phyloP scores from a whole-genome alignment of 306 rosid genomes.

The Fagus sylvatica region DNA sequence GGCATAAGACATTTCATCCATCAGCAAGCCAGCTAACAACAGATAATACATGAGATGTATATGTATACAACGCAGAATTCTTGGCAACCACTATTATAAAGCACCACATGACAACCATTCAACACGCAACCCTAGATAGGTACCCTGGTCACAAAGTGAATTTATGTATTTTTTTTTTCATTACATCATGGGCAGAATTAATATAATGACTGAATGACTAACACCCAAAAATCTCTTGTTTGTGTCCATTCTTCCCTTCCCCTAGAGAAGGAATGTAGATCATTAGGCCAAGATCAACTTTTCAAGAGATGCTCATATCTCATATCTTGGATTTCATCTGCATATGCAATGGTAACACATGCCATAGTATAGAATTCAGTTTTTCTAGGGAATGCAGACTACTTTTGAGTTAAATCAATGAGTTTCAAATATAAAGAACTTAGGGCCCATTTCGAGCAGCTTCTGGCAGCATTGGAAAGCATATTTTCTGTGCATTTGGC shows the following conservation, averaged over 20 bases:
- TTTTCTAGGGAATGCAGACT: background rate
- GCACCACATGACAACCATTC: background rate
- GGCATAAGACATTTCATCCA: slow-evolving; percentile 10
- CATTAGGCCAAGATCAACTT: background rate
- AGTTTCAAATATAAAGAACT: background rate
- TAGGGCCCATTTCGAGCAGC: background rate
- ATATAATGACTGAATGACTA: background rate
- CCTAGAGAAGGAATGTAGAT: background rate
- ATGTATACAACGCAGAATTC: slow-evolving; percentile 18
- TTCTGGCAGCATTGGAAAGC: background rate
- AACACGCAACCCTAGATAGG: background rate
- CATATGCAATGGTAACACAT: background rate
- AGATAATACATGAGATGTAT: background rate
- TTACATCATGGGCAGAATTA: background rate
- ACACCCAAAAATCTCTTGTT: background rate
- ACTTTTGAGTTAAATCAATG: background rate
- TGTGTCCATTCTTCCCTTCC: background rate
- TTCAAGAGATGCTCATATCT: background rate
- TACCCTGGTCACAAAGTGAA: background rate
- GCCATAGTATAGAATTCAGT: background rate
- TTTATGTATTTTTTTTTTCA: background rate
- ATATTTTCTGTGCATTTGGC: background rate
- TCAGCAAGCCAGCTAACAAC: slow-evolving; percentile 6
- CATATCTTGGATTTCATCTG: background rate
- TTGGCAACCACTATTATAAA: background rate